Evolutionary conservation across 1,139 yeast species (phyloP), one percentile per base, ranked within the genome.

Genomic region (Geotrichum reessii): DNA sequence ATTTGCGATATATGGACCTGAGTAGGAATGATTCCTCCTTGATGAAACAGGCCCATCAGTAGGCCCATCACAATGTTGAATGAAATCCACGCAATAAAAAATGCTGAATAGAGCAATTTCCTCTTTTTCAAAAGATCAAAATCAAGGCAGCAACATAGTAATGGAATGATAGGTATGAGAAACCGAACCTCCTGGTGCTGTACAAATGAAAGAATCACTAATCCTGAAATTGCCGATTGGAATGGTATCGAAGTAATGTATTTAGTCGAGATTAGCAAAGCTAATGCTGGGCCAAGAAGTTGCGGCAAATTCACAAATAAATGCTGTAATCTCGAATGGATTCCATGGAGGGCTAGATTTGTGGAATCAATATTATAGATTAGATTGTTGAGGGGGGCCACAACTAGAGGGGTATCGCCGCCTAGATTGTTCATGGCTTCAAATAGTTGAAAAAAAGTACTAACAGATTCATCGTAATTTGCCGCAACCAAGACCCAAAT

Each of bases 121-220:
- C 55, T 60, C 25, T 58, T 61, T 9, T 62, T 61, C n/a, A 63
- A 53, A 17, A 67, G 59, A 25, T 62, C 52, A 61, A 63, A 71
- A 66, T 83, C 85, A 62, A 86, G 78, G 62, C 89, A 81, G 57
- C 85, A 79, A 65, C 87, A 82, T 6, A 85, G 70, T 6, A 92
- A 73, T 0, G 98, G 97, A 0, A 87, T 74, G 22, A 86, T 67
- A 0, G 99, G 99, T 0, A 85, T 67, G 52, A 95, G 73, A 70
- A 95, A 95, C 52, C 99, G 76, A 28, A 89, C 77, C 69, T 95
- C 99, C 70, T 95, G 99, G 69, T 95, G 99, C 9, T 95, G 96
- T 14, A 90, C 78, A 0, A 82, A 3, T 0, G 97, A 89, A 28
- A 93, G 76, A 4, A 82, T 60, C 0, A 75, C 4, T 1, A 89